A percentile compares a stretch with the other conserved stretches of the same genome.
Conservation (phyloP, 345 rosid species). For the Aethionema arabicum region DNA sequence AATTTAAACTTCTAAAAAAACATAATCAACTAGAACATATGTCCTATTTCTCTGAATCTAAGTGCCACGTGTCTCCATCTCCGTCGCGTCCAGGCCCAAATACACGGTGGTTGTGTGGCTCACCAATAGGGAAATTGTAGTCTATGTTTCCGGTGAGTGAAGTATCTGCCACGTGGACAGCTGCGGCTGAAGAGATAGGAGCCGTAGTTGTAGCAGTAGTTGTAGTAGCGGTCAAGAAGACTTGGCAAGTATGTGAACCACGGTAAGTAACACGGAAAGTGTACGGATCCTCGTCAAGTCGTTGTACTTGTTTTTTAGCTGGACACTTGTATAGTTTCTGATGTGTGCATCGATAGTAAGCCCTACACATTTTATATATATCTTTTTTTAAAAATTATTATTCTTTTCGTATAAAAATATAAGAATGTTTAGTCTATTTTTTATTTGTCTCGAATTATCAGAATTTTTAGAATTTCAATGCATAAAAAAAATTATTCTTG, state of each 20-base stretch:
- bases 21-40: no score
- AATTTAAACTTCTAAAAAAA: no score
- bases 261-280: slow-evolving; percentile 63
- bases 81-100: no score
- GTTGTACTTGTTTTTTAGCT: slow-evolving; percentile 89
- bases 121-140: neutral
- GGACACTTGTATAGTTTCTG: slow-evolving; percentile 75
- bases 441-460: no score
- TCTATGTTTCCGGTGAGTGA: neutral
- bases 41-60: no score
- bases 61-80: no score
- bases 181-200: slow-evolving; percentile 2
- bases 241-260: slow-evolving; percentile 71
- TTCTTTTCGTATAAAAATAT: no score
- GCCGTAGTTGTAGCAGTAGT: neutral
- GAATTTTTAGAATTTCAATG: no score
- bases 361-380: slow-evolving; percentile 42
- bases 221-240: slow-evolving; percentile 38
- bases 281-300: slow-evolving; percentile 60
- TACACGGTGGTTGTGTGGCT: no score
- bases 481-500: no score
- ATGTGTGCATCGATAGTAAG: slow-evolving; percentile 84
- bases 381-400: no score
- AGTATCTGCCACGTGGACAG: neutral
- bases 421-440: no score